Evolutionary conservation across 345 rosid species (phyloP), one percentile per base, ranked within the genome.

Genomic region (Nephelium lappaceum): DNA sequence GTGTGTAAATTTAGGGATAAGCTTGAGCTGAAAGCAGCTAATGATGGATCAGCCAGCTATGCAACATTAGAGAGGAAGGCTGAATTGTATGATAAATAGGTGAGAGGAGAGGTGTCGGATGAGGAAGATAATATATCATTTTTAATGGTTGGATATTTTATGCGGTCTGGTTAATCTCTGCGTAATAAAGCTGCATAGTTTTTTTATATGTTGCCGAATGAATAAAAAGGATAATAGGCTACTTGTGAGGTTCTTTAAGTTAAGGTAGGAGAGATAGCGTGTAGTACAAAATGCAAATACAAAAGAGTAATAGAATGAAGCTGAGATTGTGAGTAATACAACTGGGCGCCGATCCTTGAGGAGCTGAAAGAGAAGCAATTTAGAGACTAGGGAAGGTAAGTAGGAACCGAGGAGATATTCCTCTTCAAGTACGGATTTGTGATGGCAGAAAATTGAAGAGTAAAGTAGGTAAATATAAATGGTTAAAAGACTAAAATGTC

Each of bases 1-100:
- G 36, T 31, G 36, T 31, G 36, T 31, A 31, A 31, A 31, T 31
- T 18, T 72, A 92, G 98, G 90, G 98, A 96, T 77, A 93, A 96
- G 89, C 90, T 94, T 0, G 99, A 96, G 88, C 85, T 88, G 47
- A 96, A 94, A 86, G 98, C 97, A 23, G 87, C 88, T 2, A 87
- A 86, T 1, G 97, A 94, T 74, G 98, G 98, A 58, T 81, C 94
- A 19, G 90, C 77, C 2, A 91, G 97, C 85, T 94, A 93, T 39
- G 97, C 97, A 0, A 97, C 98, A 38, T 81, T 94, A 85, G 97
- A 93, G 87, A 96, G 73, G 89, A 96, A 96, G 83, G 97, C 98
- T 5, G 89, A 81, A 76, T 81, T 96, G 49, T 96, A 94, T 80
- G 98, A 94, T 14, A 96, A 93, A 83, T 86, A 94, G 67, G 89